A percentile compares a stretch with the other conserved stretches of the same genome.
phyloP scores from a whole-genome alignment of 2,329 filamentous ascomycete genomes.

The Diaporthe batatas region DNA sequence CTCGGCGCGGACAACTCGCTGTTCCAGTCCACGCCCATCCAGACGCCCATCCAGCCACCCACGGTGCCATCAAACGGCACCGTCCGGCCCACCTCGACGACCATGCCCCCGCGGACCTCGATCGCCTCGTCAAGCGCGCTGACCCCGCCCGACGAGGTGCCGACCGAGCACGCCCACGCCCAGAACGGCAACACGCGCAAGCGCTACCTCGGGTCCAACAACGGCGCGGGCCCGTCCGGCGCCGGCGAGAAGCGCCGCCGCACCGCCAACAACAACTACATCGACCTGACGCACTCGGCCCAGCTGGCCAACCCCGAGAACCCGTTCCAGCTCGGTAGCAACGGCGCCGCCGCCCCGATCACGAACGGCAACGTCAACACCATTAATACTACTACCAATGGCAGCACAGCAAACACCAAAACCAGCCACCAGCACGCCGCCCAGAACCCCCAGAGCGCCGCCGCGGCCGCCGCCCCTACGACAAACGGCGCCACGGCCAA shows the following conservation, averaged over 20 bases:
- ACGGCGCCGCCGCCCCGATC: conserved; percentile 3
- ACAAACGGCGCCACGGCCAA: neutral
- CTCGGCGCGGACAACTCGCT: conserved; percentile 50
- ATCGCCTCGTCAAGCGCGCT: conserved; percentile 60
- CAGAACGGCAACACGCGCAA: conserved; percentile 56
- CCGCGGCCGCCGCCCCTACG: conserved; percentile 17
- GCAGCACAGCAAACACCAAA: neutral
- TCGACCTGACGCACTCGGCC: conserved; percentile 42
- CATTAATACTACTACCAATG: conserved; percentile 18
- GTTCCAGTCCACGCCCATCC: conserved; percentile 45
- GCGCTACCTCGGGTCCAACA: conserved; percentile 49
- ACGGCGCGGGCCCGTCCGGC: conserved; percentile 33
- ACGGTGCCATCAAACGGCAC: conserved; percentile 41
- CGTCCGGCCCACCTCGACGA: conserved; percentile 50
- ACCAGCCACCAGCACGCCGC: conserved; percentile 24
- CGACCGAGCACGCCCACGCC: conserved; percentile 38
- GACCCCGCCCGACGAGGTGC: conserved; percentile 68
- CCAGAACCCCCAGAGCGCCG: conserved; percentile 14
- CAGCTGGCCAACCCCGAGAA: conserved; percentile 38
- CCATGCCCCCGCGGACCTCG: conserved; percentile 56
- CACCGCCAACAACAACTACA: conserved; percentile 44
- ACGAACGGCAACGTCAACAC: conserved; percentile 22
- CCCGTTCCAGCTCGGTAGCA: conserved; percentile 29
- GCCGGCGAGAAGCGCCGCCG: conserved; percentile 52
- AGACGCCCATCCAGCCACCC: conserved; percentile 45